Percentiles rank a stretch among this genome's conserved stretches.
Evolutionary conservation across 140 eudicot species (phyloP).

Genomic region (Erigeron philadelphicus): DNA sequence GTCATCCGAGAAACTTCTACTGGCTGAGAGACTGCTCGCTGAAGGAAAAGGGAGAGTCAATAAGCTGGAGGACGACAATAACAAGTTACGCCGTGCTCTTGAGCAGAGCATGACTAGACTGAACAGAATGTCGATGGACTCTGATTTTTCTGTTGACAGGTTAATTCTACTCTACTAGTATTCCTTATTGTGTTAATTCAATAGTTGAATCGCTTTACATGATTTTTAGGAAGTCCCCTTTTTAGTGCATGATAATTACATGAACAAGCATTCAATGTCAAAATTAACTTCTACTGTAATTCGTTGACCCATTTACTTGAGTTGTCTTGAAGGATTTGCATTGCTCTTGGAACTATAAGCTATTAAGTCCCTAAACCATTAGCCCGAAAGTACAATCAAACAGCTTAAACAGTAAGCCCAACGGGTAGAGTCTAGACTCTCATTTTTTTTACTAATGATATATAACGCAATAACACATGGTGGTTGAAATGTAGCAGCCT

Average conservation of each 20-base stretch:
- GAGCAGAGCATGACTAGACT: conserved; percentile 98
- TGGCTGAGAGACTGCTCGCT: conserved; percentile 52
- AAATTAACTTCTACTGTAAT: conserved; percentile 6
- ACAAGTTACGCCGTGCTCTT: conserved; percentile 81
- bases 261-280: neutral
- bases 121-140: conserved; percentile 96
- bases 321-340: neutral
- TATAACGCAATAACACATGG: neutral
- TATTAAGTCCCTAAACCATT: conserved; percentile 1
- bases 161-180: conserved; percentile 14
- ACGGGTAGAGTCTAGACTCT: neutral
- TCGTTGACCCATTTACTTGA: neutral
- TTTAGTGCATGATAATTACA: conserved; percentile 9
- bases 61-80: conserved; percentile 89
- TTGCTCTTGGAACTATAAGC: neutral
- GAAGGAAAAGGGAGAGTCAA: conserved; percentile 74
- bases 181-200: conserved; percentile 1
- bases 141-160: conserved; percentile 96
- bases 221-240: neutral
- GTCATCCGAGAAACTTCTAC: conserved; percentile 45
- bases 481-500: neutral
- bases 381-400: conserved; percentile 11
- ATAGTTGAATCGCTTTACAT: conserved; percentile 6
- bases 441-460: neutral
- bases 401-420: neutral